These are phyloP conservation scores for Dothideomycetes sp. DNA, from an alignment of 2,329 filamentous ascomycete genomes.

Conservation along the genomic window DNA sequence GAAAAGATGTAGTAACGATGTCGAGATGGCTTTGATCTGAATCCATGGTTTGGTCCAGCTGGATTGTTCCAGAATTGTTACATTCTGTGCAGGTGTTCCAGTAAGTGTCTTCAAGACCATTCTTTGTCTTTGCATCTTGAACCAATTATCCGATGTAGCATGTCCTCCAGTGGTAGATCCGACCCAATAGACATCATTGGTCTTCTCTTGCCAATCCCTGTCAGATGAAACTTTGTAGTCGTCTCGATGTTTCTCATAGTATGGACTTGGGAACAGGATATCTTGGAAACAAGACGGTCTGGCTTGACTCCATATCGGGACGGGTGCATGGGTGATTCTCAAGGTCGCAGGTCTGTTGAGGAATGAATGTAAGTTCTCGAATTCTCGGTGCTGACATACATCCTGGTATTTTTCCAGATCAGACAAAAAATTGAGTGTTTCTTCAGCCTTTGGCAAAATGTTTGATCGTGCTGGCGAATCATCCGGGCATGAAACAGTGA, in stretches of 20 bases:
- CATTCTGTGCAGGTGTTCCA: conserved; percentile 28
- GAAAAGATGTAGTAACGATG: conserved; percentile 29
- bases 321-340: conserved; percentile 30
- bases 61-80: conserved; percentile 14
- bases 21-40: conserved; percentile 13
- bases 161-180: conserved; percentile 47
- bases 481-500: no score
- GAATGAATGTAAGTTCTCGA: conserved; percentile 37
- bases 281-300: conserved; percentile 37
- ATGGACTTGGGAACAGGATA: conserved; percentile 46
- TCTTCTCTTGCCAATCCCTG: conserved; percentile 47
- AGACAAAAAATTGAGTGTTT: no score
- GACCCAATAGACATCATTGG: conserved; percentile 47
- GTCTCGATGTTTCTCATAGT: conserved; percentile 22
- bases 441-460: no score
- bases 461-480: no score
- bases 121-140: conserved; percentile 29
- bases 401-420: no score
- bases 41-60: conserved; percentile 13
- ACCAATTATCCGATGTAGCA: no score
- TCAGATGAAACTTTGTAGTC: no score
- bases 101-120: conserved; percentile 40
- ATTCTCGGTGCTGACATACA: conserved; percentile 39
- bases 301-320: conserved; percentile 42
- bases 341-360: conserved; percentile 37